A percentile compares a stretch with the other conserved stretches of the same genome.
These are phyloP conservation scores for Backusella psychrophila DNA, from an alignment of 192 early-diverging fungal genomes.

Conservation along the genomic window DNA sequence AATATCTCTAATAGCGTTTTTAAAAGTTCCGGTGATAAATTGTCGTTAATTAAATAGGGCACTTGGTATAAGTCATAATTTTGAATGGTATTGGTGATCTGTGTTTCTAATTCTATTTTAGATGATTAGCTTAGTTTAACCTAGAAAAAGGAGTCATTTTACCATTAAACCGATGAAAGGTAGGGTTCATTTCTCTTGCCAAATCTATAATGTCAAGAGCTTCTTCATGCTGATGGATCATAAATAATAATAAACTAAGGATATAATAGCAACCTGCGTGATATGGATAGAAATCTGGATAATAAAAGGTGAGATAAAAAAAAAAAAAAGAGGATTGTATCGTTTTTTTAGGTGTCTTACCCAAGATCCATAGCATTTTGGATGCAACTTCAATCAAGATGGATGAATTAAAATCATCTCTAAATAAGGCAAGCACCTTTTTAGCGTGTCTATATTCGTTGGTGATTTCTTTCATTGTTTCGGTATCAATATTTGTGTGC, in stretches of 20 bases:
- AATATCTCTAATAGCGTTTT: slow-evolving; percentile 1
- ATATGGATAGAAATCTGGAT: background rate
- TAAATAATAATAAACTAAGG: background rate
- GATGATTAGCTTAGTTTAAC: background rate
- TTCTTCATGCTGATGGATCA: background rate
- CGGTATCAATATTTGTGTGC: background rate
- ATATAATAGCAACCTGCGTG: slow-evolving; percentile 7
- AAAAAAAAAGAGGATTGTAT: too few species aligned
- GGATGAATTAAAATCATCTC: slow-evolving; percentile 5
- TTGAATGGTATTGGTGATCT: background rate
- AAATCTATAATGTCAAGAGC: background rate
- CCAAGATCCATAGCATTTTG: slow-evolving; percentile 8
- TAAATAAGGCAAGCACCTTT: background rate
- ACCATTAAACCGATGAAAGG: background rate
- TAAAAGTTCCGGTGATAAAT: background rate
- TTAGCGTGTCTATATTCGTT: background rate
- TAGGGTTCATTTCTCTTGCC: background rate
- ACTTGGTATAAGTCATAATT: background rate
- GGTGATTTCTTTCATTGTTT: background rate
- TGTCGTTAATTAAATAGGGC: background rate
- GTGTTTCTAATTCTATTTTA: background rate
- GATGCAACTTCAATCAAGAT: background rate
- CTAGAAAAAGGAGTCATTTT: background rate
- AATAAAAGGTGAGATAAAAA: background rate
- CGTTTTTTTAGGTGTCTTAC: background rate